These are phyloP conservation scores for Hymenoscyphus albidus DNA, from an alignment of 2,329 filamentous ascomycete genomes.

Conservation along the genomic window DNA sequence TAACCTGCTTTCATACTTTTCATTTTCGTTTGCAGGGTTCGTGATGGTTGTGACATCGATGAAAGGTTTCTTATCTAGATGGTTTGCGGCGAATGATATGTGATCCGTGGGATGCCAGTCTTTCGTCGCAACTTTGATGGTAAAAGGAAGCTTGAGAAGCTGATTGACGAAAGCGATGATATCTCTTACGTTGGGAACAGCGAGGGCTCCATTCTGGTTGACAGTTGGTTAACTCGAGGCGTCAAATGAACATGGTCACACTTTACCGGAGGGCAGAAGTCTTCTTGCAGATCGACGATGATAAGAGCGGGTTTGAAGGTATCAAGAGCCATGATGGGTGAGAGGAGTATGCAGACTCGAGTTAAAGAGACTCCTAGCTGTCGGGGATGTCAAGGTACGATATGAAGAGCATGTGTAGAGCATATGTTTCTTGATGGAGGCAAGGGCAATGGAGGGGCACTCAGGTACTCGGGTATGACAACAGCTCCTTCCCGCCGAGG, in stretches of 20 bases:
- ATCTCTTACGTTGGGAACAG: slow-evolving; percentile 68
- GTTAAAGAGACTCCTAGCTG: too few species aligned
- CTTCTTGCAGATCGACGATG: slow-evolving; percentile 86
- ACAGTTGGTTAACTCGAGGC: slow-evolving; percentile 7
- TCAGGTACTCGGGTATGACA: too few species aligned
- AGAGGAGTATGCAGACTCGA: background rate
- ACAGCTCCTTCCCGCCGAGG: background rate
- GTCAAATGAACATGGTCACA: slow-evolving; percentile 25
- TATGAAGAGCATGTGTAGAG: too few species aligned
- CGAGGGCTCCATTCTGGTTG: slow-evolving; percentile 72
- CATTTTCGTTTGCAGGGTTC: slow-evolving; percentile 61
- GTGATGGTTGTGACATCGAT: slow-evolving; percentile 58
- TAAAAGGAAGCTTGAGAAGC: slow-evolving; percentile 69
- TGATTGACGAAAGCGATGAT: slow-evolving; percentile 69
- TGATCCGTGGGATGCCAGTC: slow-evolving; percentile 85
- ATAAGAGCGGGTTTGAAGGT: slow-evolving; percentile 55
- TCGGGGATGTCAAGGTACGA: too few species aligned
- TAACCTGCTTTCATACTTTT: slow-evolving; percentile 64
- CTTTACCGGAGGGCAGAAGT: slow-evolving; percentile 82
- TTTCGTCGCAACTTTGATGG: slow-evolving; percentile 76
- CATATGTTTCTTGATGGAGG: background rate
- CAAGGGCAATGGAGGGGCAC: background rate
- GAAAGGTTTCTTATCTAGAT: slow-evolving; percentile 65
- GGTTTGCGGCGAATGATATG: slow-evolving; percentile 84
- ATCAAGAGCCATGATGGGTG: background rate